Base-by-base conservation (phyloP, 177 flowering plant genomes). In the Vitis hybrid region DNA sequence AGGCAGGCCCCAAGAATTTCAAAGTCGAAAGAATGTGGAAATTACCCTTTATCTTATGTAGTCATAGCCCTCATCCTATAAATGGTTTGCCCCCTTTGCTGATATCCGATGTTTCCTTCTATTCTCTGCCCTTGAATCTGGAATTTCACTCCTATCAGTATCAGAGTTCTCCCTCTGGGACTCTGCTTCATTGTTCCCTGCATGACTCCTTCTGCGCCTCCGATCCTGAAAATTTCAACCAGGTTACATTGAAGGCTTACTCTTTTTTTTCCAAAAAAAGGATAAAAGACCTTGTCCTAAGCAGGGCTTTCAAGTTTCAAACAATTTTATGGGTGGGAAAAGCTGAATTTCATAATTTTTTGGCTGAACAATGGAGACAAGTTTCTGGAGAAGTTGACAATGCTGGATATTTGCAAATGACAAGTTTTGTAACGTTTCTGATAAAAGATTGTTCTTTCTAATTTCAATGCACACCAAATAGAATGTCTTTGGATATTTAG, bases 181-280 rank as follows among this genome's bases (percentile, higher is more conserved):
- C 63, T 78, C 82, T 1, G 67, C 58, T 59, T 81, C 82, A 56
- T 73, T 17, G 63, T 20, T 58, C 11, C 73, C 76, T 17, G 73
- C 70, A 12, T 64, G 69, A 65, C 58, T 77, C 64, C 71, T 77
- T 41, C 75, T 59, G n/a, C 72, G 78, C 49, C 83, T 81, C 71
- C 84, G 74, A 53, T 80, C 87, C 84, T 82, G 80, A 64, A 68
- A 64, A 58, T 59, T 18, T 2, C 61, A 13, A 54, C 17, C 50
- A 51, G 20, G 20, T 11, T 9, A 46, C 9, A n/a, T 0, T 41
- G 6, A 8, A 41, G 46, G 46, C 46, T 8, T 0, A 41, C 30
- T 27, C 30, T 27, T 27, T 27, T 24, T 27, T 27, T 27, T 27
- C 30, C 30, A 27, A 27, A 27, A 27, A 27, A 27, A 0, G 30